These are phyloP conservation scores for Sicyos baderoa DNA, from an alignment of 306 rosid genomes.

Conservation along the genomic window DNA sequence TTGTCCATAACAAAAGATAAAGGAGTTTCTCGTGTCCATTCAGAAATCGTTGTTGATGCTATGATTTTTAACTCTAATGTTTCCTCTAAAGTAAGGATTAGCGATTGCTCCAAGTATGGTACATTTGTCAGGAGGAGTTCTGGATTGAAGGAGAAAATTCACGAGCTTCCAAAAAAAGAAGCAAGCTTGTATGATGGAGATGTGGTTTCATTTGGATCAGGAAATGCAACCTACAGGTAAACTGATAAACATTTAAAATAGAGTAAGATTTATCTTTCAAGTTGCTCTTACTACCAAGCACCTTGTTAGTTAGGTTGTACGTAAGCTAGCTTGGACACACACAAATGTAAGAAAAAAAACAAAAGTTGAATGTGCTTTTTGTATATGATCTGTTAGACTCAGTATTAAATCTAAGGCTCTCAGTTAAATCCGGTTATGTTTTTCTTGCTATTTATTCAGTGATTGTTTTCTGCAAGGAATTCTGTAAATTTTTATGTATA, in stretches of 20 bases:
- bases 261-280: background rate
- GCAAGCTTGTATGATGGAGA: slow-evolving; percentile 54
- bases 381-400: background rate
- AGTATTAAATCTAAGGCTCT: background rate
- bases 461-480: slow-evolving; percentile 17
- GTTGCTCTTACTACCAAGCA: background rate
- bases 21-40: slow-evolving; percentile 91
- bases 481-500: background rate
- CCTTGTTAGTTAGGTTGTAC: background rate
- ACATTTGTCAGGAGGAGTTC: slow-evolving; percentile 50
- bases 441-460: slow-evolving; percentile 2
- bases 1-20: slow-evolving; percentile 66
- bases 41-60: slow-evolving; percentile 65
- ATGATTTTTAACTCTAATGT: slow-evolving; percentile 33
- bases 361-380: background rate
- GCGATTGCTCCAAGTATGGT: slow-evolving; percentile 89
- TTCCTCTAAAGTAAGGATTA: slow-evolving; percentile 33
- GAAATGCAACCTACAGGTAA: slow-evolving; percentile 77
- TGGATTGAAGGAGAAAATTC: slow-evolving; percentile 51
- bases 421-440: background rate
- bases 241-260: slow-evolving; percentile 15
- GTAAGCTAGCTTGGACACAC: too few relatives aligned
- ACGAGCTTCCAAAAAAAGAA: slow-evolving; percentile 72
- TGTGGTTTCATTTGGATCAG: slow-evolving; percentile 82
- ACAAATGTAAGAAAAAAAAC: too few relatives aligned